phyloP scores from a whole-genome alignment of 2,329 filamentous ascomycete genomes.

The Verticillium nonalfalfae region DNA sequence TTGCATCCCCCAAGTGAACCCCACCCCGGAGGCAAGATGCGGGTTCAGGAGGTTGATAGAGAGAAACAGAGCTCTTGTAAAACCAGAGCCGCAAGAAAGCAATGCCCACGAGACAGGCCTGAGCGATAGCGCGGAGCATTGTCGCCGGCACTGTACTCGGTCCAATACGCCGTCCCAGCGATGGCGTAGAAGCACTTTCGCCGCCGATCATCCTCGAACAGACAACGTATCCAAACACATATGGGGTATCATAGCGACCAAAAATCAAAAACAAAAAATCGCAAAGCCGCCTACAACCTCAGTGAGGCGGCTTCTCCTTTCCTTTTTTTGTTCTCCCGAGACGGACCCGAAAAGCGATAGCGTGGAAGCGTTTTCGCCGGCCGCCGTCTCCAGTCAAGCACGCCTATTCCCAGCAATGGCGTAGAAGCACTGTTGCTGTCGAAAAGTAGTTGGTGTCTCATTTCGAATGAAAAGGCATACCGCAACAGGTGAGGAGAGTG shows the following conservation, averaged over 20 bases:
- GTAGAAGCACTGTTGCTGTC: conserved; percentile 36
- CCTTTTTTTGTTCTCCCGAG: conserved; percentile 8
- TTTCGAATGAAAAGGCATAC: conserved; percentile 21
- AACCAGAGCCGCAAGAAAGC: conserved; percentile 3
- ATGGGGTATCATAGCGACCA: conserved; percentile 47
- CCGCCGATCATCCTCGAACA: conserved; percentile 16
- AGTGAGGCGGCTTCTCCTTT: not conserved
- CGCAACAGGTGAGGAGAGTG: conserved; percentile 7
- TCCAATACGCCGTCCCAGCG: conserved; percentile 40
- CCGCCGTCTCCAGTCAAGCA: conserved; percentile 34
- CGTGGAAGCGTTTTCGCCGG: conserved; percentile 47
- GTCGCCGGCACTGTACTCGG: conserved; percentile 34
- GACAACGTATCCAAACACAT: conserved; percentile 47
- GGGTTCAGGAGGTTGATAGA: not conserved
- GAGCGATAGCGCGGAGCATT: conserved; percentile 50
- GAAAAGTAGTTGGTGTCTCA: conserved; percentile 13
- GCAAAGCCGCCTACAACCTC: not conserved
- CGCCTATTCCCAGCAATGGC: conserved; percentile 39
- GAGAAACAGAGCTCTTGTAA: not conserved
- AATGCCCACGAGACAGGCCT: conserved; percentile 9
- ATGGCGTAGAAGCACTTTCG: conserved; percentile 42
- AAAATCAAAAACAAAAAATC: conserved; percentile 15
- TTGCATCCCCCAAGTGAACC: not conserved
- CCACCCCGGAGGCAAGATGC: not conserved
- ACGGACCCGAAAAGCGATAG: conserved; percentile 31